Base-by-base conservation (phyloP, 371 early-diverging fungal genomes). In the Choanephora cucurbitarum region DNA sequence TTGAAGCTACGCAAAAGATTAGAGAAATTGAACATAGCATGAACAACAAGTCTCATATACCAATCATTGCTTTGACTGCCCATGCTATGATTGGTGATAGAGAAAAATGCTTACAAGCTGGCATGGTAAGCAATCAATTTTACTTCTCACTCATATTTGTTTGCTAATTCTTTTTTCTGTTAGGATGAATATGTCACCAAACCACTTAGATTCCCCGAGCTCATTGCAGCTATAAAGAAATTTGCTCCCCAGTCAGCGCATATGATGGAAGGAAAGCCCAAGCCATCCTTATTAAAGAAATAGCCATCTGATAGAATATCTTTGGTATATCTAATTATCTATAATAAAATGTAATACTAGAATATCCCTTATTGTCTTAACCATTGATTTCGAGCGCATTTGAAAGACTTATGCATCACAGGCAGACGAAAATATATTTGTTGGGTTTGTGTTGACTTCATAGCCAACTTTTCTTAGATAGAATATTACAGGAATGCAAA, bases 31-130 rank as follows among this genome's bases (percentile, higher is more conserved):
- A 91, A 63, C 55, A 66, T 17, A 62, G 68, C 42, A 58, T 58
- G 23, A 77, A 72, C 34, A 73, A 64, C 15, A 68, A 62, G 18
- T 70, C 62, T 11, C 87, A 76, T 48, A 82, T 84, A 28, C 90
- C 89, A 0, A 90, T 91, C 48, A 84, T 91, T 54, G 91, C 91
- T 6, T 62, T 91, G 41, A 90, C 91, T 0, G 91, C 91, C 6
- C 87, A 87, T 61, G 91, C 91, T 13, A 89, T 91, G 88, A 82
- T 85, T 55, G 90, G 89, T 17, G 90, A 90, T 64, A 73, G 90
- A 55, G 90, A 91, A 64, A 86, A 84, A 58, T 90, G 91, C 60
- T 66, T 91, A 44, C 67, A 74, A 13, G 72, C 87, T 44, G 90
- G 89, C 42, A 90, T 91, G 91, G 89, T 81, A 73, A 54, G 71